phyloP scores from a whole-genome alignment of 2,329 filamentous ascomycete species.

The Cordyceps sp. region DNA sequence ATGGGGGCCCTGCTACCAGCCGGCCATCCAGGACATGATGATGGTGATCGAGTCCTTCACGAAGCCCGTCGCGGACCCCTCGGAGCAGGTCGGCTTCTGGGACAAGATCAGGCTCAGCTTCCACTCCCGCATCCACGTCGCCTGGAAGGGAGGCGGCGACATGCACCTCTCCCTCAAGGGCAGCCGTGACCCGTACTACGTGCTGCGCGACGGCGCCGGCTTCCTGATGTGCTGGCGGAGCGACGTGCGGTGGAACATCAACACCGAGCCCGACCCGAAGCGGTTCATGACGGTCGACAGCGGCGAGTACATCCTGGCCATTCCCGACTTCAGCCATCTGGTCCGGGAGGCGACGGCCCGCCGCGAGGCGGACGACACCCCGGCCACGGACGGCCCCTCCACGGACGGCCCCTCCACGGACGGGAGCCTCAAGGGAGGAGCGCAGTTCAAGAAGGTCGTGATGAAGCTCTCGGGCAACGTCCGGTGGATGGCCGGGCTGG shows the following conservation, averaged over 20 bases:
- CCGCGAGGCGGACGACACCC: slow-evolving; percentile 4
- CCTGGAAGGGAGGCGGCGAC: slow-evolving; percentile 92
- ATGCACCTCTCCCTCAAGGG: slow-evolving; percentile 88
- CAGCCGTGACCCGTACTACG: slow-evolving; percentile 78
- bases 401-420: slow-evolving; percentile 44
- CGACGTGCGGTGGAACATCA: slow-evolving; percentile 76
- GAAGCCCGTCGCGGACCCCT: slow-evolving; percentile 85
- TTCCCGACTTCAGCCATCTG: slow-evolving; percentile 85
- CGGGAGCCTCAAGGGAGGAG: slow-evolving; percentile 51
- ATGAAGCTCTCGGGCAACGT: slow-evolving; percentile 98
- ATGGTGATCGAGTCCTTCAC: slow-evolving; percentile 97
- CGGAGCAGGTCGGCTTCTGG: slow-evolving; percentile 93
- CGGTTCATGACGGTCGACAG: slow-evolving; percentile 93
- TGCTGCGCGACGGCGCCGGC: slow-evolving; percentile 83
- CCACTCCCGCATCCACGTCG: slow-evolving; percentile 74
- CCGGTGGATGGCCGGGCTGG: slow-evolving; percentile 76
- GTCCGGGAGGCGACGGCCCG: slow-evolving; percentile 47
- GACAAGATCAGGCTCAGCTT: slow-evolving; percentile 93
- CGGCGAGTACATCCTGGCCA: slow-evolving; percentile 83
- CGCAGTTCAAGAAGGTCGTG: slow-evolving; percentile 93
- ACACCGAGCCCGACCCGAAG: slow-evolving; percentile 71
- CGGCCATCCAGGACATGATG: slow-evolving; percentile 99
- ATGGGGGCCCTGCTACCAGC: slow-evolving; percentile 95
- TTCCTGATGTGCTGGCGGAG: slow-evolving; percentile 99
- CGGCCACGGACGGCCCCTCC: slow-evolving; percentile 32